phyloP scores from a whole-genome alignment of 1,284 basidiomycete species.

The Ustilago bromivora region DNA sequence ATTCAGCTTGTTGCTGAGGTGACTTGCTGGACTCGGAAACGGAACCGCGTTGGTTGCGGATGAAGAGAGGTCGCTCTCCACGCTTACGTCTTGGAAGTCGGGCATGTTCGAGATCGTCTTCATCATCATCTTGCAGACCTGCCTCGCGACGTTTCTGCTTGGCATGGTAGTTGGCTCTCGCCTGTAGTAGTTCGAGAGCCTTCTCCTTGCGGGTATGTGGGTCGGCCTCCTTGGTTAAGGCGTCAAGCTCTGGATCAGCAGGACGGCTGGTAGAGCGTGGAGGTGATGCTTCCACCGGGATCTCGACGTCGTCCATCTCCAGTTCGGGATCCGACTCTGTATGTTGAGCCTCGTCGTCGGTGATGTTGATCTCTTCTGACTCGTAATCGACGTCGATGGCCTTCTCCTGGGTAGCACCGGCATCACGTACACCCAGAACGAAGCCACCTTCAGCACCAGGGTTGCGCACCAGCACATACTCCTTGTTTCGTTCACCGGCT shows the following conservation, averaged over 20 bases:
- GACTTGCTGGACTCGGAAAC: constrained; percentile 8
- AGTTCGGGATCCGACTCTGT: constrained; percentile 47
- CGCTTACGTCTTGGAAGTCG: constrained; percentile 23
- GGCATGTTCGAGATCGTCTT: constrained; percentile 18
- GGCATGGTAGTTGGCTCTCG: constrained; percentile 56
- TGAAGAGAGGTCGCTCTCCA: constrained; percentile 44
- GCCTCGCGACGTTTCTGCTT: constrained; percentile 54
- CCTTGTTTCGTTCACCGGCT: constrained; percentile 90
- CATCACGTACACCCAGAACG: constrained; percentile 86
- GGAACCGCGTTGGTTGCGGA: constrained; percentile 19
- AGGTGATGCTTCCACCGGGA: constrained; percentile 31
- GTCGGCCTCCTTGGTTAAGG: constrained; percentile 44
- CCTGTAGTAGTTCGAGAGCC: constrained; percentile 51
- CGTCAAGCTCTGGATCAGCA: constrained; percentile 53
- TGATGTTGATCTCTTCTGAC: constrained; percentile 46
- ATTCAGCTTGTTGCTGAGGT: constrained; percentile 16
- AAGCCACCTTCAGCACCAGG: constrained; percentile 86
- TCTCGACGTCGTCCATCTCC: constrained; percentile 66
- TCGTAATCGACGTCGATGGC: constrained; percentile 80
- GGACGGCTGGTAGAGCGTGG: constrained; percentile 10
- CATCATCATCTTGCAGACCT: constrained; percentile 49
- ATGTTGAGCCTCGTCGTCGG: constrained; percentile 38
- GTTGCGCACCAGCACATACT: constrained; percentile 93
- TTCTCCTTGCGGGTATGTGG: constrained; percentile 57
- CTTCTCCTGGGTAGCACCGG: constrained; percentile 79